Evolutionary conservation across 306 rosid genomes (phyloP), one percentile per base, ranked within the genome.

Genomic region (Quillaja saponaria): DNA sequence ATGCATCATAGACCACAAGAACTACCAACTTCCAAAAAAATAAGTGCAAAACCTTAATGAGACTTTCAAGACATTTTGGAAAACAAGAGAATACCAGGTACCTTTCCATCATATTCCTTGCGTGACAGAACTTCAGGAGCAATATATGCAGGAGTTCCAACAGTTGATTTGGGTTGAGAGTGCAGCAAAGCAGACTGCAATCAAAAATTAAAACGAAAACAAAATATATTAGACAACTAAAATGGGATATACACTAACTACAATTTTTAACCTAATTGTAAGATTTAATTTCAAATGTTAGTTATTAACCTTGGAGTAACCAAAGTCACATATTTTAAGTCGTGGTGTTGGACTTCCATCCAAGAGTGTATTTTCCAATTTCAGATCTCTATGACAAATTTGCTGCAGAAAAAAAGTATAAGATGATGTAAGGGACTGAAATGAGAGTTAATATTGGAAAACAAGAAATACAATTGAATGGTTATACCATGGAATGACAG

Each of bases 331-430:
- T 12, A 92, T 92, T 77, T 92, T 92, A 45, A 92, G 91, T 39
- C 80, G 75, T 8, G 99, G 99, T 7, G 80, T 66, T 40, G 94
- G 89, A 84, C 80, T 83, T 66, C 90, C 96, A 28, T 92, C 99
- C 78, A 89, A 75, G 53, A 92, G 91, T 6, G 87, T 83, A 81
- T 92, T 92, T 63, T 92, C 97, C 81, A 92, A 70, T 69, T 92
- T 92, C 76, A 92, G 78, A 83, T 92, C 99, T 66, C 99, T 79
- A 60, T 92, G 99, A 67, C 97, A 92, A 42, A 92, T 92, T 89
- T 92, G 76, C 99, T 92, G 77, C 61, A 55, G 19, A 1, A 13
- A 41, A 2, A 37, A 66, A 46, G 17, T 54, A 3, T 28, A 13
- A 49, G 50, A 63, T 46, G 54, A 42, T 17, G 44, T 46, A 41